Conservation (phyloP, 352 stramenopile species). For the Bremia lactucae region DNA sequence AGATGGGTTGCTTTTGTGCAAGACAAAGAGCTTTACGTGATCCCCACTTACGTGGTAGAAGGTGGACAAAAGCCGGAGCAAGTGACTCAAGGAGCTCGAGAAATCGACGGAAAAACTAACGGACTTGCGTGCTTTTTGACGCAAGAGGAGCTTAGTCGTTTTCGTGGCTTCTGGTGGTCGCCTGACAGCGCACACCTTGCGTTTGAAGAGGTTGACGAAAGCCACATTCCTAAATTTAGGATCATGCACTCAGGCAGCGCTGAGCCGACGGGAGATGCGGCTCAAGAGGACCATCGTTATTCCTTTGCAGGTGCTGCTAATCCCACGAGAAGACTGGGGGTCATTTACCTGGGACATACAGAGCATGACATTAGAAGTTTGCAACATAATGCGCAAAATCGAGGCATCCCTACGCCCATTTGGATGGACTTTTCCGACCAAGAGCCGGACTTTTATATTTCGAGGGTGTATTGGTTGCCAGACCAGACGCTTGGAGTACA, state of each 20-base stretch:
- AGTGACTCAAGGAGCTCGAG: slow-evolving; percentile 67
- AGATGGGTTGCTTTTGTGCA: slow-evolving; percentile 90
- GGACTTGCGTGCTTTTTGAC: slow-evolving; percentile 96
- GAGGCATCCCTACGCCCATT: slow-evolving; percentile 31
- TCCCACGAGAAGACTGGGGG: slow-evolving; percentile 80
- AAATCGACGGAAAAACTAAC: slow-evolving; percentile 71
- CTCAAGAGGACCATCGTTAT: slow-evolving; percentile 80
- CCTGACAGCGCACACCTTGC: slow-evolving; percentile 77
- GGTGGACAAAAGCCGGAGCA: slow-evolving; percentile 41
- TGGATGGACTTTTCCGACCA: slow-evolving; percentile 62
- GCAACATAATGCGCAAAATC: slow-evolving; percentile 1
- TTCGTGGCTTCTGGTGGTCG: slow-evolving; percentile 94
- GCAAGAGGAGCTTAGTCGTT: slow-evolving; percentile 95
- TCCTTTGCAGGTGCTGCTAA: slow-evolving; percentile 92
- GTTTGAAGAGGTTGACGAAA: slow-evolving; percentile 91
- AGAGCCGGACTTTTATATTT: slow-evolving; percentile 85
- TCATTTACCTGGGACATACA: slow-evolving; percentile 25
- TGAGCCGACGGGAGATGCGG: slow-evolving; percentile 31
- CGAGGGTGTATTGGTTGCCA: slow-evolving; percentile 89
- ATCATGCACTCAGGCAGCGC: slow-evolving; percentile 91
- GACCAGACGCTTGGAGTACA: slow-evolving; percentile 90
- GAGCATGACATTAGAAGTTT: slow-evolving; percentile 4
- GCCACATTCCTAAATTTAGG: slow-evolving; percentile 86
- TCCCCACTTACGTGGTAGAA: slow-evolving; percentile 36
- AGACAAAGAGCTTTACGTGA: slow-evolving; percentile 90